phyloP scores from a whole-genome alignment of 345 rosid genomes.

The Eucalyptus marginata region DNA sequence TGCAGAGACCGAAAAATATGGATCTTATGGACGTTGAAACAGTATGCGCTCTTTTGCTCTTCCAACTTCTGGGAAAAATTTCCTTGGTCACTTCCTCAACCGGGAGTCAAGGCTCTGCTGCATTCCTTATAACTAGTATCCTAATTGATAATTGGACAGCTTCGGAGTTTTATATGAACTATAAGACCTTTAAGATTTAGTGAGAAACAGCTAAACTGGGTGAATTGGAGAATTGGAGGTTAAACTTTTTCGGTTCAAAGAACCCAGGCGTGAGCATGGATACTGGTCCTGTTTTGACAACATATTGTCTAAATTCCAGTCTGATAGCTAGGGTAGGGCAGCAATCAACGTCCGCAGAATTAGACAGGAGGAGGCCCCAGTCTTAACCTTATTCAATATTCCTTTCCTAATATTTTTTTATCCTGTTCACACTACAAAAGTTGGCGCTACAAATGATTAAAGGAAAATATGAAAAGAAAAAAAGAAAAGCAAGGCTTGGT shows the following conservation, averaged over 20 bases:
- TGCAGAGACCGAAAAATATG: conserved; percentile 72
- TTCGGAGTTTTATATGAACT: neutral
- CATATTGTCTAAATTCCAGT: neutral
- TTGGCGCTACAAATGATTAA: neutral
- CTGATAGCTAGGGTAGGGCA: neutral
- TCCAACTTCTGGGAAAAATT: neutral
- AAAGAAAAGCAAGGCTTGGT: too few relatives aligned
- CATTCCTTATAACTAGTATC: neutral
- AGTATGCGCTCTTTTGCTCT: conserved; percentile 14
- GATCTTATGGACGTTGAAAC: conserved; percentile 84
- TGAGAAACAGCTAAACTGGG: neutral
- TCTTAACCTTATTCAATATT: neutral
- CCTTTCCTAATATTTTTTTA: too few relatives aligned
- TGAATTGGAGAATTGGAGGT: neutral
- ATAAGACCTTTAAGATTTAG: neutral
- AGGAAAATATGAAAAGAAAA: too few relatives aligned
- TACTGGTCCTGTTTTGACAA: neutral
- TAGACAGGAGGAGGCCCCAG: neutral
- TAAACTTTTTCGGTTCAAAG: neutral
- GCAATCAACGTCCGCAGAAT: neutral
- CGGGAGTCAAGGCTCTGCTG: neutral
- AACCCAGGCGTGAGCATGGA: neutral
- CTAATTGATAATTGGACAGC: neutral
- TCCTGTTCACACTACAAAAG: neutral
- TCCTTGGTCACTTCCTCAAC: neutral